Percentiles rank a stretch among this genome's conserved stretches.
Evolutionary conservation across 208 protist genomes (phyloP).

Genomic region (Leishmania mexicana): DNA sequence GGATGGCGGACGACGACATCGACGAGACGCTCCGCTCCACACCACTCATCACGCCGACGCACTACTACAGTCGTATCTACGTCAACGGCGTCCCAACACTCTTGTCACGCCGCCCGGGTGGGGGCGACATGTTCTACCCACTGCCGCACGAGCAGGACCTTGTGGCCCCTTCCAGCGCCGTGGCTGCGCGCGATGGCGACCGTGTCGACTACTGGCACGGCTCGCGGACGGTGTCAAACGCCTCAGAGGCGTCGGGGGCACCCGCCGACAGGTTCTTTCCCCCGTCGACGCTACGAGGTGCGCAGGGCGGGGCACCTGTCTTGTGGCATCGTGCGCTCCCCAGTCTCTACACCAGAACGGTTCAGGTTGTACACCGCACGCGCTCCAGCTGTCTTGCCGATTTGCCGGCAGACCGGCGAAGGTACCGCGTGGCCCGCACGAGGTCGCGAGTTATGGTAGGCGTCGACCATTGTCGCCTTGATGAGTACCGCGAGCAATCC

Average conservation of each 20-base stretch:
- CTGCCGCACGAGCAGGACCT: constrained; percentile 66
- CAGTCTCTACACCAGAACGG: constrained; percentile 16
- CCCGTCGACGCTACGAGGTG: neutral
- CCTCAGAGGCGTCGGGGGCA: neutral
- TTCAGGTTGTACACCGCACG: constrained; percentile 19
- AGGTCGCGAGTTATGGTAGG: constrained; percentile 9
- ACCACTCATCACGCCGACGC: constrained; percentile 18
- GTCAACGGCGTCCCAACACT: constrained; percentile 82
- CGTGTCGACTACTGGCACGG: neutral
- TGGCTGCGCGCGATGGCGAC: neutral
- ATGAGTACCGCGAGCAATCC: constrained; percentile 22
- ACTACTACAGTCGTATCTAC: constrained; percentile 64
- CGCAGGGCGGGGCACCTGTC: constrained; percentile 14
- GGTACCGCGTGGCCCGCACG: neutral
- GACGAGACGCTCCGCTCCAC: constrained; percentile 59
- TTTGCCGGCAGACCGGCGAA: neutral
- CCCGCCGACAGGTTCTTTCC: constrained; percentile 10
- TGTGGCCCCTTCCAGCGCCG: constrained; percentile 10
- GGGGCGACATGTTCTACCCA: constrained; percentile 86
- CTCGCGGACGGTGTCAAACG: neutral
- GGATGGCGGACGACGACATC: constrained; percentile 78
- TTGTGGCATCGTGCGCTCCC: constrained; percentile 23
- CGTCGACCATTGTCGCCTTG: constrained; percentile 21
- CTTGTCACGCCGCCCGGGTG: constrained; percentile 70
- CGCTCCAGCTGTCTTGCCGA: neutral